Evolutionary conservation across 78 protist genomes (phyloP).

Genomic region (Speleostelium caveatum): DNA sequence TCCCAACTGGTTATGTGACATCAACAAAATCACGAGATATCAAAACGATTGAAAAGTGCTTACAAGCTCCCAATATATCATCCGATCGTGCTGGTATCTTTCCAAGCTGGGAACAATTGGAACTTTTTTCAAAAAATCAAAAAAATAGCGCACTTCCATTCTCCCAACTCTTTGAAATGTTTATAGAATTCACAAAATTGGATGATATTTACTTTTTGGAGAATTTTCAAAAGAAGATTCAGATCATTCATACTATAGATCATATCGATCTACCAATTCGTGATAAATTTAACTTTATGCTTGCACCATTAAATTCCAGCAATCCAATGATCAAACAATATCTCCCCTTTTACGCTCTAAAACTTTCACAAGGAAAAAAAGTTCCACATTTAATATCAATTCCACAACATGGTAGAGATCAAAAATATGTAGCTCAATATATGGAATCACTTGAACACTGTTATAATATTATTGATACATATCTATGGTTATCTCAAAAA

Average conservation of each 20-base stretch:
- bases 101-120: constrained; percentile 6
- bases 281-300: not conserved
- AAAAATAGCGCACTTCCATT: not conserved
- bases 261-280: not conserved
- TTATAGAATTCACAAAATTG: constrained; percentile 13
- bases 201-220: constrained; percentile 55
- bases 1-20: constrained; percentile 30
- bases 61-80: not conserved
- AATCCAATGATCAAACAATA: not conserved
- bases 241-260: constrained; percentile 4
- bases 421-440: not conserved
- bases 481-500: constrained; percentile 50
- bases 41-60: not conserved
- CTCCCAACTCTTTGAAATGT: constrained; percentile 5
- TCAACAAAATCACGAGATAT: not conserved
- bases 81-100: constrained; percentile 49
- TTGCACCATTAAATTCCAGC: constrained; percentile 9
- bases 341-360: not conserved
- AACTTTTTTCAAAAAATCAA: not conserved
- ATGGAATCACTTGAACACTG: not conserved
- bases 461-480: constrained; percentile 5
- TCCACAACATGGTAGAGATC: not conserved
- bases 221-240: not conserved
- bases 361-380: not conserved
- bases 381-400: not conserved